phyloP scores from a whole-genome alignment of 2,329 filamentous ascomycete genomes.

The Ceratocystis cubensis region DNA sequence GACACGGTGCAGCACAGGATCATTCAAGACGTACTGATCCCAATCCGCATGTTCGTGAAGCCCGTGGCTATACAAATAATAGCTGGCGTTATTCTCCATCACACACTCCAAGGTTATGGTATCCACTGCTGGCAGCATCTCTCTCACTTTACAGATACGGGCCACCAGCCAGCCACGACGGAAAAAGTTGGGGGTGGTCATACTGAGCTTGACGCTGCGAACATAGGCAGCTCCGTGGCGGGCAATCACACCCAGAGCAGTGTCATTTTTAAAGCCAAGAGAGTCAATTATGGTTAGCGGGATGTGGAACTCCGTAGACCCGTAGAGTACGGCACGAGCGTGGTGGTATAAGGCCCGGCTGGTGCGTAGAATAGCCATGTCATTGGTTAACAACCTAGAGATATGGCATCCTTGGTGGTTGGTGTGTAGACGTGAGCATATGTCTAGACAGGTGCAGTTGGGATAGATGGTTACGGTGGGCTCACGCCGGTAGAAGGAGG shows the following conservation, averaged over 20 bases:
- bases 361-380: conserved; percentile 29
- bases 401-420: conserved; percentile 28
- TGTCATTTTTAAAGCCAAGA: conserved; percentile 16
- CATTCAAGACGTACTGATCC: conserved; percentile 26
- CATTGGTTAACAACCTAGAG: conserved; percentile 9
- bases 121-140: background rate
- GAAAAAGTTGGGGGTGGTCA: background rate
- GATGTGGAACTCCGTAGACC: conserved; percentile 38
- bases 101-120: background rate
- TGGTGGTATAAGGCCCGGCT: conserved; percentile 30
- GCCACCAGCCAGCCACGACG: background rate
- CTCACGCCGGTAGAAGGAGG: conserved; percentile 22
- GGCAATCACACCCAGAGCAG: background rate
- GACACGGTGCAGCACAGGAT: conserved; percentile 4
- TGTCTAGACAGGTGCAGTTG: conserved; percentile 26
- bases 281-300: conserved; percentile 23
- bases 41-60: conserved; percentile 5
- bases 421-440: conserved; percentile 27
- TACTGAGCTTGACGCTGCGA: conserved; percentile 15
- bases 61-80: background rate
- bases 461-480: conserved; percentile 29
- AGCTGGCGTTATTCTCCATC: background rate
- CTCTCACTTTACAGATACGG: background rate
- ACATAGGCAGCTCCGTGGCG: background rate
- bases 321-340: conserved; percentile 34